Base-by-base conservation (phyloP, 352 stramenopile species). In the Phytophthora sansomeana region DNA sequence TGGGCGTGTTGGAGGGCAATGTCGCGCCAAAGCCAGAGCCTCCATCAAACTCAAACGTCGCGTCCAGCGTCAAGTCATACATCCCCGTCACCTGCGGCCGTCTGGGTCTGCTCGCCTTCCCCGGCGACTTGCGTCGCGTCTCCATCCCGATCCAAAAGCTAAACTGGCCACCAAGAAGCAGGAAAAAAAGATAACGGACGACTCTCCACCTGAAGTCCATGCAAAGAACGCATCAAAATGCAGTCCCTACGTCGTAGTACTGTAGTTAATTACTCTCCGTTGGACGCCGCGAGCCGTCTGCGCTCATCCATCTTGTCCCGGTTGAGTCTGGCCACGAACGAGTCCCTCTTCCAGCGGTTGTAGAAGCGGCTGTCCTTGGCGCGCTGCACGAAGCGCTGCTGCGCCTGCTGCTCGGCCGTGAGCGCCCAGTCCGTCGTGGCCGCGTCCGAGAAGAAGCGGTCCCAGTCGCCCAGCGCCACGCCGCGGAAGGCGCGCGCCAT, bases 301-400 rank as follows among this genome's bases (percentile, higher is more conserved):
- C 83, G 87, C 62, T 81, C 68, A 24, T 91, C 77, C 56, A 84
- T 59, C 70, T 96, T 96, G 46, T 90, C 83, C 7, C 88, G 74
- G 50, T 96, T 96, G 14, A 93, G 63, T 38, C 86, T 75, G 53
- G 82, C 82, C 16, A 96, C 85, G 54, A 96, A 96, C 24, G 88
- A 95, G 57, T 93, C 72, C 16, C 58, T 71, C 55, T 95, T 94
- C 88, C 88, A 96, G 17, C 81, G 69, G 28, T 65, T 54, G 6
- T 81, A 19, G 28, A 95, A 63, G 13, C 70, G 58, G 9, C 63
- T 66, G 5, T 91, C 78, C 36, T 80, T 80, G 5, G 86, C 88
- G 9, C 77, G 69, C 30, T 87, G 64, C 17, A 94, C 79, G 44
- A 92, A 69, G 30, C 75, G 72, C 14, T 65, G 60, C 43, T 90